Evolutionary conservation across 176 grass and related monocot genomes (phyloP).

Genomic region (Ensete glaucum): DNA sequence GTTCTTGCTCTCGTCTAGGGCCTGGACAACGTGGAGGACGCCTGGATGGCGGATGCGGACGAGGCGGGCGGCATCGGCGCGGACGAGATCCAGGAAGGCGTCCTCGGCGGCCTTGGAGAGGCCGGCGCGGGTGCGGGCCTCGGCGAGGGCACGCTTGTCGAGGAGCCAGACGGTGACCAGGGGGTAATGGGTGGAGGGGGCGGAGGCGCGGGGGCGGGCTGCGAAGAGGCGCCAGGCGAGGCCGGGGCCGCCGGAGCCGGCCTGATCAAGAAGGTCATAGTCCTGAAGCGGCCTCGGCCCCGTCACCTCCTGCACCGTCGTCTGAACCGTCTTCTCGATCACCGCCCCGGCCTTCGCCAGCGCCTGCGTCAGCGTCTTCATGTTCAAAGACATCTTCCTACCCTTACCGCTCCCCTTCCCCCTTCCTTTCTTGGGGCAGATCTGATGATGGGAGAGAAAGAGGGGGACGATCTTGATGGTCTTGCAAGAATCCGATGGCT

Average conservation of each 20-base stretch:
- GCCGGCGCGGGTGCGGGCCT: slow-evolving; percentile 53
- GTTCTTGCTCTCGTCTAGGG: slow-evolving; percentile 91
- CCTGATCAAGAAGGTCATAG: slow-evolving; percentile 90
- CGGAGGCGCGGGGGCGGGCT: slow-evolving; percentile 54
- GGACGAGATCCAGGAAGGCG: slow-evolving; percentile 74
- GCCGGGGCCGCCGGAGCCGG: slow-evolving; percentile 66
- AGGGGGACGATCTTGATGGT: background rate
- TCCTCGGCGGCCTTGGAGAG: slow-evolving; percentile 82
- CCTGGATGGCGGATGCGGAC: slow-evolving; percentile 91
- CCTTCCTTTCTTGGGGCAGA: background rate
- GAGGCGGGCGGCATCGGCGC: slow-evolving; percentile 76
- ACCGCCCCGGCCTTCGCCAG: slow-evolving; percentile 92
- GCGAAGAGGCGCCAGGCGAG: slow-evolving; percentile 85
- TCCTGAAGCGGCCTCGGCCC: slow-evolving; percentile 98
- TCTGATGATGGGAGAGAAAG: background rate
- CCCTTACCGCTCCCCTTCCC: no score
- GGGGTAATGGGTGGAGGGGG: slow-evolving; percentile 73
- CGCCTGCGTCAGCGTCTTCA: slow-evolving; percentile 85
- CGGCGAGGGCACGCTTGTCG: slow-evolving; percentile 82
- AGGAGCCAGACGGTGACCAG: slow-evolving; percentile 95
- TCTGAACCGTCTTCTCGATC: slow-evolving; percentile 95
- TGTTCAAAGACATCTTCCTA: slow-evolving; percentile 73
- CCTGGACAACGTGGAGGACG: slow-evolving; percentile 96
- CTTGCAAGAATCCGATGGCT: background rate
- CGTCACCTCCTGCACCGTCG: slow-evolving; percentile 97